Conservation (phyloP, 345 rosid species). For the Bruguiera gymnorhiza region DNA sequence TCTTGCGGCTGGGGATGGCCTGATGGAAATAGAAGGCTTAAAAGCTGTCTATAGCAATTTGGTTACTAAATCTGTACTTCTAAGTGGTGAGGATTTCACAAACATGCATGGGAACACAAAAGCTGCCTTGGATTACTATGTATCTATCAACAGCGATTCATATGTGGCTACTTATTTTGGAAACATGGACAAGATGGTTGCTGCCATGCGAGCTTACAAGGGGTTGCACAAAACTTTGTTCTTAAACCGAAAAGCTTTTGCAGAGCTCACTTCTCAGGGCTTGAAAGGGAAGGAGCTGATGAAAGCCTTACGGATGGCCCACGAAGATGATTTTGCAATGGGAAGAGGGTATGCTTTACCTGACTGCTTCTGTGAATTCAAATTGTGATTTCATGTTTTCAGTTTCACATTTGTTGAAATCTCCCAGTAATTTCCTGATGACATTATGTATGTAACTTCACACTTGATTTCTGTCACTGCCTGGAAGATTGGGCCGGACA, state of each 20-base stretch:
- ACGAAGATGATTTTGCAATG: constrained; percentile 52
- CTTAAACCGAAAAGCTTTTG: constrained; percentile 61
- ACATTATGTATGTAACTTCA: too few relatives aligned
- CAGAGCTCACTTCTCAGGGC: constrained; percentile 45
- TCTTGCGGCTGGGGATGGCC: constrained; percentile 93
- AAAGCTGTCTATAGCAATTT: constrained; percentile 68
- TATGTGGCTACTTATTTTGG: constrained; percentile 91
- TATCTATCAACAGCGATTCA: constrained; percentile 79
- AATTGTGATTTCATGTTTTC: constrained; percentile 37
- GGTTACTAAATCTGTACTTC: constrained; percentile 63
- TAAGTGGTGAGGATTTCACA: constrained; percentile 69
- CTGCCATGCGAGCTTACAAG: constrained; percentile 68
- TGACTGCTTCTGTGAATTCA: constrained; percentile 68
- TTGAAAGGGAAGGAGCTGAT: constrained; percentile 48
- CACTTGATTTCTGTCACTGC: too few relatives aligned
- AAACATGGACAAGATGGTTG: constrained; percentile 97
- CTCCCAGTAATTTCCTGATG: not conserved
- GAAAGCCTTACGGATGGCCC: constrained; percentile 67
- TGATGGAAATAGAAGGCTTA: constrained; percentile 85
- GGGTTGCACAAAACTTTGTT: constrained; percentile 70
- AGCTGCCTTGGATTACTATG: constrained; percentile 91
- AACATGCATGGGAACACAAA: constrained; percentile 96
- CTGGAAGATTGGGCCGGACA: too few relatives aligned
- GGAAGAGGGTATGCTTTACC: constrained; percentile 91
- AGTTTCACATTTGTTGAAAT: constrained; percentile 12